Conservation (phyloP, 495 filamentous ascomycete species). For the Xylaria palmicola region DNA sequence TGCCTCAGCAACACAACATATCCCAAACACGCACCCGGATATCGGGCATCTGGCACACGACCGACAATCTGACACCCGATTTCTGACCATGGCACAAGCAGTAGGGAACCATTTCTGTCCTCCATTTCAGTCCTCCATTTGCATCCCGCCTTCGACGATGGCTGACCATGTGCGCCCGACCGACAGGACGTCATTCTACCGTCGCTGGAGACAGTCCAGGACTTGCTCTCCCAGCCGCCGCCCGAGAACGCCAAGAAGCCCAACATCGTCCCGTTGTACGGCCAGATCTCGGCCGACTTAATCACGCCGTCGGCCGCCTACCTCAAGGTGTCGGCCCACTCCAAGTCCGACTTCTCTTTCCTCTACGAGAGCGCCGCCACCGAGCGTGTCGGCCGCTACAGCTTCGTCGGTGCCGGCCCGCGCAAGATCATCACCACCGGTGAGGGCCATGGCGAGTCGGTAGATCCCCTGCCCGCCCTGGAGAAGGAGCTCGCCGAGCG, state of each 20-base stretch:
- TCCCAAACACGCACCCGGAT: neutral
- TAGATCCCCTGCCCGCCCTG: conserved; percentile 79
- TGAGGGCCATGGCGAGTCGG: conserved; percentile 75
- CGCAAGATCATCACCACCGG: conserved; percentile 85
- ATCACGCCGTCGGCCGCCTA: conserved; percentile 91
- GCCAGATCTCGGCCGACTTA: conserved; percentile 84
- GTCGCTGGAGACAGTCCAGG: conserved; percentile 31
- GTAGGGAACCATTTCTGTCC: too few relatives aligned
- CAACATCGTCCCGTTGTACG: conserved; percentile 82
- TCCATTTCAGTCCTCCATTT: neutral
- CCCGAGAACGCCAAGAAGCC: conserved; percentile 38
- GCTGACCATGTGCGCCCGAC: conserved; percentile 3
- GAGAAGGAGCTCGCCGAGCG: conserved; percentile 74
- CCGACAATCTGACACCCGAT: too few relatives aligned
- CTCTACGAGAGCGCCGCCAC: conserved; percentile 93
- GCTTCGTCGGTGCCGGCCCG: conserved; percentile 89
- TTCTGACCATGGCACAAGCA: conserved; percentile 36
- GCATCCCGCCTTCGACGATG: too few relatives aligned
- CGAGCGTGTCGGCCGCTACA: conserved; percentile 89
- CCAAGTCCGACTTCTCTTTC: conserved; percentile 68
- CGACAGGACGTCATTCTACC: conserved; percentile 33
- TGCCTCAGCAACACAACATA: conserved; percentile 10
- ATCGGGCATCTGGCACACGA: neutral
- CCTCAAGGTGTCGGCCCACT: conserved; percentile 77
- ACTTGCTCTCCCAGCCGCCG: conserved; percentile 25